phyloP scores from a whole-genome alignment of 116 monocot species.

The Trichopus zeylanicus region DNA sequence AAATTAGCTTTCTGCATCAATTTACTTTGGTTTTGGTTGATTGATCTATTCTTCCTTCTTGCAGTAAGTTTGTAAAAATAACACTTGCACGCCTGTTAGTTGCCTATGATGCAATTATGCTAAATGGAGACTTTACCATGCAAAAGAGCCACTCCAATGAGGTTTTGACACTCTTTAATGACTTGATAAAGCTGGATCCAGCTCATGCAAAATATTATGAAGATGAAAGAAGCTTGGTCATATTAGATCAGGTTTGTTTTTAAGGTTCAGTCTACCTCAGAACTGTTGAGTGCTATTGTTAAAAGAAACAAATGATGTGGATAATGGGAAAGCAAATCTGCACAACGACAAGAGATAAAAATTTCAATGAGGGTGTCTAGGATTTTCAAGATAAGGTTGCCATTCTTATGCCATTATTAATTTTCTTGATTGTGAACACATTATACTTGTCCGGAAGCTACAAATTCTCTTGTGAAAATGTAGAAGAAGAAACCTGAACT shows the following conservation, averaged over 20 bases:
- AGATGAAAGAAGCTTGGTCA: slow-evolving; percentile 67
- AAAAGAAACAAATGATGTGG: too few relatives aligned
- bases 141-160: slow-evolving; percentile 37
- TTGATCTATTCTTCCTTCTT: slow-evolving; percentile 15
- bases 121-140: slow-evolving; percentile 9
- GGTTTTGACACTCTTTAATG: slow-evolving; percentile 50
- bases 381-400: too few relatives aligned
- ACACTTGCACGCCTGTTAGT: slow-evolving; percentile 63
- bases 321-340: too few relatives aligned
- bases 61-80: slow-evolving; percentile 86
- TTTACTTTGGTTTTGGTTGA: background rate
- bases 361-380: too few relatives aligned
- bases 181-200: slow-evolving; percentile 70
- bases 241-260: slow-evolving; percentile 59
- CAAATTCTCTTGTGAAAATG: too few relatives aligned
- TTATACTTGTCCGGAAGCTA: too few relatives aligned
- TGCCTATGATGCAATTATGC: slow-evolving; percentile 36
- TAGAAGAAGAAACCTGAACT: too few relatives aligned
- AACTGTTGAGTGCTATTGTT: too few relatives aligned
- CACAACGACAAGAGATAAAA: too few relatives aligned
- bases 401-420: too few relatives aligned
- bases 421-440: too few relatives aligned
- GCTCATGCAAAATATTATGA: slow-evolving; percentile 71
- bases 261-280: background rate
- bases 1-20: slow-evolving; percentile 2